Evolutionary conservation across 2,329 filamentous ascomycete species (phyloP).

Genomic region (Penicillium sclerotiorum): DNA sequence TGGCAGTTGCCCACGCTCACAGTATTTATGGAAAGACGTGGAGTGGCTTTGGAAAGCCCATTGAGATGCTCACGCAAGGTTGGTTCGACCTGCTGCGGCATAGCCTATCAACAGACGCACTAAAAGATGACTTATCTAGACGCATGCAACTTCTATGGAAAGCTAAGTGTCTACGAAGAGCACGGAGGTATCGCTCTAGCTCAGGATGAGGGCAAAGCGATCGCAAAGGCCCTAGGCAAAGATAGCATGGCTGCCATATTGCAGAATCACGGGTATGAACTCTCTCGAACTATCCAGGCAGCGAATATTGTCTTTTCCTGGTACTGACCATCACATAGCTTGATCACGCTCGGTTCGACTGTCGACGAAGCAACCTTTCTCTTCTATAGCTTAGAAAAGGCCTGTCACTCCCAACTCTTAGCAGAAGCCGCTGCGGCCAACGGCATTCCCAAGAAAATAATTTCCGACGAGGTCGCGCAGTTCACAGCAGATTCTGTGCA

Average conservation of each 20-base stretch:
- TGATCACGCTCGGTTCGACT: slow-evolving; percentile 67
- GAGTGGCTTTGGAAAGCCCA: slow-evolving; percentile 44
- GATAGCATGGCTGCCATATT: slow-evolving; percentile 62
- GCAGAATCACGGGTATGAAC: slow-evolving; percentile 71
- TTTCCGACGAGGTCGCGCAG: too few relatives aligned
- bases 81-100: too few relatives aligned
- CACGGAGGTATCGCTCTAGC: slow-evolving; percentile 65
- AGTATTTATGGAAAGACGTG: slow-evolving; percentile 50
- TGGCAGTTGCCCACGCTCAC: slow-evolving; percentile 51
- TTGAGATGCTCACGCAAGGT: too few relatives aligned
- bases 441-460: too few relatives aligned
- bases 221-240: slow-evolving; percentile 61
- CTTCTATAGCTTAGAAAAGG: slow-evolving; percentile 61
- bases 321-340: too few relatives aligned
- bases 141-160: slow-evolving; percentile 25
- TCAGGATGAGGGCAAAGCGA: slow-evolving; percentile 61
- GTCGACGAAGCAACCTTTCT: slow-evolving; percentile 72
- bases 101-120: too few relatives aligned
- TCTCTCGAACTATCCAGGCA: too few relatives aligned
- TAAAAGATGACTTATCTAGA: slow-evolving; percentile 30
- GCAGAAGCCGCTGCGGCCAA: too few relatives aligned
- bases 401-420: slow-evolving; percentile 69
- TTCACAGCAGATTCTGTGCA: too few relatives aligned
- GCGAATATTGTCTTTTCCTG: too few relatives aligned
- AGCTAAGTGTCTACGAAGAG: slow-evolving; percentile 64